These are phyloP conservation scores for Thraustochytrium sp. DNA, from an alignment of 352 stramenopile species.

Conservation along the genomic window DNA sequence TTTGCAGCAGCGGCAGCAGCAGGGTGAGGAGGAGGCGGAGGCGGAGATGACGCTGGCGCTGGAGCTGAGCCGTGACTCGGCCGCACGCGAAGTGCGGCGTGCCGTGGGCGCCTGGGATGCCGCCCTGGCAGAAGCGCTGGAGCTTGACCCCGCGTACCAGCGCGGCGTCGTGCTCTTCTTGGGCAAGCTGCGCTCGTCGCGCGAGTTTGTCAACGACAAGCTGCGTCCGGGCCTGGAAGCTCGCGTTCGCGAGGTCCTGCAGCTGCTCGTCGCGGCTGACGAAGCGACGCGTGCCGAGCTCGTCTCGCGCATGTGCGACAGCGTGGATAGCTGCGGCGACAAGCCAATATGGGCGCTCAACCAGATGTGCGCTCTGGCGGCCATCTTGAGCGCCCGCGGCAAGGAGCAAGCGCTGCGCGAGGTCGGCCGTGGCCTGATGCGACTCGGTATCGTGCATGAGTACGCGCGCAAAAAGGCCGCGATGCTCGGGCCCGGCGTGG, in stretches of 20 bases:
- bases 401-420: neutral
- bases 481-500: neutral
- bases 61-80: neutral
- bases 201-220: neutral
- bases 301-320: neutral
- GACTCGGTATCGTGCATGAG: slow-evolving; percentile 25
- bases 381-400: neutral
- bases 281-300: neutral
- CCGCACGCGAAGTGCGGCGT: neutral
- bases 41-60: neutral
- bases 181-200: neutral
- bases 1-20: no score
- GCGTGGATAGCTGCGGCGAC: slow-evolving; percentile 27
- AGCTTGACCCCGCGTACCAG: slow-evolving; percentile 4
- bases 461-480: neutral
- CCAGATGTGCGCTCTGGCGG: neutral
- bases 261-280: neutral
- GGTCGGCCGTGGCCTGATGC: slow-evolving; percentile 7
- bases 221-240: neutral
- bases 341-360: slow-evolving; percentile 40
- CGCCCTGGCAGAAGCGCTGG: neutral
- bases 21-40: no score
- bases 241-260: neutral
- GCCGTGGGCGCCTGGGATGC: neutral
- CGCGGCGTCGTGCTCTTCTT: slow-evolving; percentile 10